Evolutionary conservation across 805 yeast genomes (phyloP), one percentile per base, ranked within the genome.

Genomic region (Zygosaccharomyces siamensis): DNA sequence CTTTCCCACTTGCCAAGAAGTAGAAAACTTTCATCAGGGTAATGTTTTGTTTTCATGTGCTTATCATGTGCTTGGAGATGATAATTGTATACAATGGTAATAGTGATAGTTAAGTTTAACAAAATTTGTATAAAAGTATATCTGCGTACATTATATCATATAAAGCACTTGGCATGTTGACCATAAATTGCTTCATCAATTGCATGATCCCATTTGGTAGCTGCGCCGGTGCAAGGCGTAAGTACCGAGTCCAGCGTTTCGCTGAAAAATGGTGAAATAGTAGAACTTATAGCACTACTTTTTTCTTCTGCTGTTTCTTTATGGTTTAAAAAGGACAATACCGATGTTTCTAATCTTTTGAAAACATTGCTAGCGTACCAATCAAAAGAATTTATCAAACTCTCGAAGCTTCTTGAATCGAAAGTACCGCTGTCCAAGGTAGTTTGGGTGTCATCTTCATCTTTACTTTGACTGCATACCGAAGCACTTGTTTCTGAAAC

Each of bases 161-260:
- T 45, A 27, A 46, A 51, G 37, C 49, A 47, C 16, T 47, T 51
- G 42, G 54, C 54, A 24, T 51, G 54, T 21, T 39, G 49, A 7
- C 54, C 54, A 8, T 51, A 51, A 7, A 48, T 44, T 31, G 38
- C 46, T 41, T 33, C 40, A 27, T 43, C 46, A n/a, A 35, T 23
- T n/a, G 33, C 40, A 10, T 35, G 26, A 5, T 43, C 40, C 35
- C 23, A 26, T 24, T 35, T 23, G 7, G 40, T 35, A 16, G 35
- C 46, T 5, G 46, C 40, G 16, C 39, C 39, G 7, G 46, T 33
- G 27, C 39, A 35, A 12, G 46, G 40, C 14, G 46, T 35, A 24
- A 36, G 14, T n/a, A 20, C 26, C 7, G 11, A 24, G 5, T 35
- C 46, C 3, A 23, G 31, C 3, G 32, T 14, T 7, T 39, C 43